phyloP scores from a whole-genome alignment of 345 rosid species.

The Arabidopsis thaliana region DNA sequence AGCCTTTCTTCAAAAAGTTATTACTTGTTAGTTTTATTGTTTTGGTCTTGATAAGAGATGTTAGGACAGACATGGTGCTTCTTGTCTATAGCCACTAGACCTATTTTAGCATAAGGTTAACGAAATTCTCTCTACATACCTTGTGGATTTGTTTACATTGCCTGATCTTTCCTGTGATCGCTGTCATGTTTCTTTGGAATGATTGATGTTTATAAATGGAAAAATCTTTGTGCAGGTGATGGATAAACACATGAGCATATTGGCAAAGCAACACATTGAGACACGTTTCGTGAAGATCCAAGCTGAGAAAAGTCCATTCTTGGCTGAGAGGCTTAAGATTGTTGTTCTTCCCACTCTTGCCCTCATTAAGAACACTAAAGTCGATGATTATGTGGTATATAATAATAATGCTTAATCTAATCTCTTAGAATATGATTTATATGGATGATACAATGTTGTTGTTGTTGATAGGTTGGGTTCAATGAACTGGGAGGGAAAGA shows the following conservation, averaged over 20 bases:
- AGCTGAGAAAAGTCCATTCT: slow-evolving; percentile 96
- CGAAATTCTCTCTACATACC: neutral
- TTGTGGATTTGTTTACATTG: neutral
- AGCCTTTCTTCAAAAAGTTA: neutral
- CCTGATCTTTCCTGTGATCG: neutral
- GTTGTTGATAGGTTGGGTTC: slow-evolving; percentile 79
- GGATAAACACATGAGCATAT: slow-evolving; percentile 82
- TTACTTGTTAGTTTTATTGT: neutral
- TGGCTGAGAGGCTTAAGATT: slow-evolving; percentile 90
- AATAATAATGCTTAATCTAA: slow-evolving; percentile 5
- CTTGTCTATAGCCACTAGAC: neutral
- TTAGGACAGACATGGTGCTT: no score
- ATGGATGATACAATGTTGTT: neutral
- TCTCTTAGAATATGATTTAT: neutral
- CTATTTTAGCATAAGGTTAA: neutral
- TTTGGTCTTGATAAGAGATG: no score
- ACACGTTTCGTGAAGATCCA: slow-evolving; percentile 88
- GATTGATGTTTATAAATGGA: neutral
- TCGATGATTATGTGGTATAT: slow-evolving; percentile 92
- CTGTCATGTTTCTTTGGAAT: neutral
- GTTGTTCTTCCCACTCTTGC: slow-evolving; percentile 93
- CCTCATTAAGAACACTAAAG: slow-evolving; percentile 94
- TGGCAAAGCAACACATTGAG: slow-evolving; percentile 91
- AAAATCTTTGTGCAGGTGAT: slow-evolving; percentile 70
- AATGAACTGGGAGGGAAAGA: slow-evolving; percentile 93